Evolutionary conservation across 129 eudicot species (phyloP).

Genomic region (Helianthus tuberosus): DNA sequence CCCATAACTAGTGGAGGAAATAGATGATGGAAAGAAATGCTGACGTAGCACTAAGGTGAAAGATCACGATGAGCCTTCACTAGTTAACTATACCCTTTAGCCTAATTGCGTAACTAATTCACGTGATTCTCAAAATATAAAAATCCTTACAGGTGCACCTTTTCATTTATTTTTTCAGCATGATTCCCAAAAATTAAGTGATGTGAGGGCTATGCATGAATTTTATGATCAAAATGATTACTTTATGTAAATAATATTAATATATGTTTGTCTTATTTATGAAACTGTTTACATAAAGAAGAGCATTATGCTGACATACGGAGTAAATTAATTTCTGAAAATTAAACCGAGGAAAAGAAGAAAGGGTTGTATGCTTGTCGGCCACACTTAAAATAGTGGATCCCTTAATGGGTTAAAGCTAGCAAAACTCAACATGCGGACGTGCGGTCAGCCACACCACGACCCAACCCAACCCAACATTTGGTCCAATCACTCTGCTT

Average conservation of each 20-base stretch:
- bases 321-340: not conserved
- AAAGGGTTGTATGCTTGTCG: slow-evolving; percentile 5
- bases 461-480: slow-evolving; percentile 7
- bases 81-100: no score
- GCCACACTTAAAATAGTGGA: slow-evolving; percentile 16
- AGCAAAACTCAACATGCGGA: slow-evolving; percentile 15
- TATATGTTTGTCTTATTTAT: not conserved
- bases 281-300: slow-evolving; percentile 15
- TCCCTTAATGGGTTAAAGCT: not conserved
- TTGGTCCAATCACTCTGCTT: not conserved
- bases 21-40: no score
- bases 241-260: not conserved
- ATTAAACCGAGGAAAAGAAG: not conserved
- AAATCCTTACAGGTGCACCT: no score
- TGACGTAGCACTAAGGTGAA: no score
- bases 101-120: no score
- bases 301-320: not conserved
- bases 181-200: no score
- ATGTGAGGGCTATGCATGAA: no score
- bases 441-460: slow-evolving; percentile 19
- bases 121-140: no score
- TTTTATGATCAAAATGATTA: no score
- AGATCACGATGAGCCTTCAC: no score
- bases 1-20: no score
- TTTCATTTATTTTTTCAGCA: no score